Conservation (phyloP, 2,329 filamentous ascomycete species). For the Fusarium floridanum region DNA sequence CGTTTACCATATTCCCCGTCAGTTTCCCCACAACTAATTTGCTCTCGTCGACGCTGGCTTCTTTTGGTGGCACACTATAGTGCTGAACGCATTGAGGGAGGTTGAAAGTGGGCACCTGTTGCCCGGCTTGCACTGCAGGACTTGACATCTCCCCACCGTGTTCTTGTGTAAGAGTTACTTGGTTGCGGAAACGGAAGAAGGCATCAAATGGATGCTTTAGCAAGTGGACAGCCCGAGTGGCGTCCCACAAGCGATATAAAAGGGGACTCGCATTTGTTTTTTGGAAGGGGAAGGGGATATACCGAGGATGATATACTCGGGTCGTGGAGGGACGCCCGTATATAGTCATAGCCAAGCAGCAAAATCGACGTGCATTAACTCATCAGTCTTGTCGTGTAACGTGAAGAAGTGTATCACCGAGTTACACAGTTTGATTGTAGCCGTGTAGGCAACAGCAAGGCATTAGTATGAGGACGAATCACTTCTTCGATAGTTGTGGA, state of each 20-base stretch:
- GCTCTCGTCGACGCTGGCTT: constrained; percentile 12
- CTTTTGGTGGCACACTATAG: constrained; percentile 1
- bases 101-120: not conserved
- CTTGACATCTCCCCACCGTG: not conserved
- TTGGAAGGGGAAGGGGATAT: constrained; percentile 8
- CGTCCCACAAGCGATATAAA: constrained; percentile 4
- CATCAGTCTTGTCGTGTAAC: not conserved
- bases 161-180: constrained; percentile 10
- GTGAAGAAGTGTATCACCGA: not conserved
- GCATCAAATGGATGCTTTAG: not conserved
- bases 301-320: not conserved
- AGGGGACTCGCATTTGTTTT: constrained; percentile 6
- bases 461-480: not conserved
- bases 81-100: not conserved
- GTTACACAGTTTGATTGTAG: not conserved
- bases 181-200: not conserved
- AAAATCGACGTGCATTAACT: constrained; percentile 4
- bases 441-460: not conserved
- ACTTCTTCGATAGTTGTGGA: not conserved
- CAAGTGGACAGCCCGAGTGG: not conserved
- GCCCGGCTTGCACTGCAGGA: not conserved
- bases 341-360: constrained; percentile 4
- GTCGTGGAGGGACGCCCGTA: constrained; percentile 10
- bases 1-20: constrained; percentile 5
- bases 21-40: constrained; percentile 7